Conservation (phyloP, 2,329 filamentous ascomycete species). For the Diaporthe sp. region DNA sequence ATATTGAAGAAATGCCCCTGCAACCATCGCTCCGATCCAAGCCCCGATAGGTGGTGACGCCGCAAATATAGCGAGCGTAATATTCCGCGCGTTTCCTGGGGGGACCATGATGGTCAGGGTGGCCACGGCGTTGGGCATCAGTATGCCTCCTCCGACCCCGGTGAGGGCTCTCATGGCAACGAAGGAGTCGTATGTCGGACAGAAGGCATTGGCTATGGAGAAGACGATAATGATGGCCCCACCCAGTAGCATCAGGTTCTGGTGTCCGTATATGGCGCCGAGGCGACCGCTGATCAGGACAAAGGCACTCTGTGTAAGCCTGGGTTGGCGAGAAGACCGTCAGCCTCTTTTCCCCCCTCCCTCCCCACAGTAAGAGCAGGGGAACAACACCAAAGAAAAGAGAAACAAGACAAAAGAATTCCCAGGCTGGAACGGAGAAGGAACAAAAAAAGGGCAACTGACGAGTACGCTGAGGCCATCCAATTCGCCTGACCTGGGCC, state of each 20-base stretch:
- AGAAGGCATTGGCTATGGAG: not conserved
- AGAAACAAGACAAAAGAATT: not conserved
- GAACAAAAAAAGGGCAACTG: not conserved
- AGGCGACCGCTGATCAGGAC: not conserved
- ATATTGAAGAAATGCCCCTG: not conserved
- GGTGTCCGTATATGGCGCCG: not conserved
- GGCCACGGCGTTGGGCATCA: not conserved
- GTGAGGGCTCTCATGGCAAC: conserved; percentile 1
- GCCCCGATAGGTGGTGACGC: not conserved
- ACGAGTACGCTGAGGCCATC: not conserved
- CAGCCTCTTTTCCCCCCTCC: too few relatives aligned
- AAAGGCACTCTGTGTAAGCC: not conserved
- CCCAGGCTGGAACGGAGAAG: too few relatives aligned
- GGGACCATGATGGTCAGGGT: conserved; percentile 1
- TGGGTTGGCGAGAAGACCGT: not conserved
- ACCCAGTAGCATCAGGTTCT: not conserved
- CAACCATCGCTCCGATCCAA: not conserved
- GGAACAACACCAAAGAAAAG: not conserved
- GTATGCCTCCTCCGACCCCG: not conserved
- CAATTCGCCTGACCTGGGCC: not conserved
- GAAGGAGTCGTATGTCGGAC: not conserved
- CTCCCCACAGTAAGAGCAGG: too few relatives aligned
- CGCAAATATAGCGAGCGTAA: conserved; percentile 1
- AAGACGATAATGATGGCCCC: not conserved
- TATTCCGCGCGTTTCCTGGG: too few relatives aligned